A percentile compares a stretch with the other conserved stretches of the same genome.
phyloP scores from a whole-genome alignment of 164 flowering plant genomes.

The Annona cherimola region DNA sequence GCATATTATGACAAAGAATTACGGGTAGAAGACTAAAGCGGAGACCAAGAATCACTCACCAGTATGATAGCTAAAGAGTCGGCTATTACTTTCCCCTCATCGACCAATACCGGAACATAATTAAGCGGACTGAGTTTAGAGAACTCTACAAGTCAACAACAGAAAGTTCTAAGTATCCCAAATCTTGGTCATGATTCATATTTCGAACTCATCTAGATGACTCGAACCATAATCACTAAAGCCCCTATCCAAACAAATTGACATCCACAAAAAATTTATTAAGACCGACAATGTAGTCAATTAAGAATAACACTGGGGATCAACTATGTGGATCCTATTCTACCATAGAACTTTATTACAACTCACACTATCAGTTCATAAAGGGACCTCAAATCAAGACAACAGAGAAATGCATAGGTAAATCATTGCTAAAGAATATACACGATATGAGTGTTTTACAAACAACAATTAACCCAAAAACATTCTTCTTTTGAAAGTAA shows the following conservation, averaged over 20 bases:
- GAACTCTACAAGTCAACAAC: constrained; percentile 41
- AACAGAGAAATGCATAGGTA: background rate
- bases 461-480: background rate
- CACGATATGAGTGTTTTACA: too few relatives aligned
- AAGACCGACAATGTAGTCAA: too few relatives aligned
- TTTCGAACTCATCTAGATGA: too few relatives aligned
- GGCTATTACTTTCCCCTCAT: constrained; percentile 56
- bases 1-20: background rate
- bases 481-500: background rate
- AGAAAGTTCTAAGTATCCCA: background rate
- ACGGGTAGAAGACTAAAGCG: background rate
- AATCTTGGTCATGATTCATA: background rate
- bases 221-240: too few relatives aligned
- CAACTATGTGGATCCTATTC: too few relatives aligned
- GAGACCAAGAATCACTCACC: constrained; percentile 32
- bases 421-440: background rate
- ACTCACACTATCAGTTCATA: too few relatives aligned
- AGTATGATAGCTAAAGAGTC: constrained; percentile 84
- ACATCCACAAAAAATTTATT: too few relatives aligned
- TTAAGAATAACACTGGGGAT: too few relatives aligned
- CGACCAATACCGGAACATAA: constrained; percentile 74
- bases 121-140: constrained; percentile 63
- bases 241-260: too few relatives aligned
- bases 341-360: too few relatives aligned
- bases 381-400: too few relatives aligned